Conservation (phyloP, 2,329 filamentous ascomycete species). For the Xylaria sp. region DNA sequence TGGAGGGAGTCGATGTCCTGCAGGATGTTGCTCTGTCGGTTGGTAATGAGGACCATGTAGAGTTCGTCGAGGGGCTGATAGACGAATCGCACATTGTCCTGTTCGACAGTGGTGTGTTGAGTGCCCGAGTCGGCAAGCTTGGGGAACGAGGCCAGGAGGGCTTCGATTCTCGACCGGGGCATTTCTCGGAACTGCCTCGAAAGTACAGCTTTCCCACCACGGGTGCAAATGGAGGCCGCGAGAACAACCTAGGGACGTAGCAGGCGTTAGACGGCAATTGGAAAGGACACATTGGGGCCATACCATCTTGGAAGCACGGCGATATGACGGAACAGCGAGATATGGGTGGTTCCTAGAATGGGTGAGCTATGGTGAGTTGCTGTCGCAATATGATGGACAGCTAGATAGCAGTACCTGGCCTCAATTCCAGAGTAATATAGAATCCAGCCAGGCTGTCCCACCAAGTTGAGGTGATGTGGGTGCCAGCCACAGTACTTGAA, state of each 20-base stretch:
- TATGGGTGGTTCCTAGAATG: slow-evolving; percentile 13
- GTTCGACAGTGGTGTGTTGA: slow-evolving; percentile 97
- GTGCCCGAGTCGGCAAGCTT: slow-evolving; percentile 96
- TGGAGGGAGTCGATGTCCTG: slow-evolving; percentile 99
- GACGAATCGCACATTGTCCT: slow-evolving; percentile 99
- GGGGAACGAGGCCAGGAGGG: slow-evolving; percentile 93
- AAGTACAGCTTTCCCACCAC: slow-evolving; percentile 97
- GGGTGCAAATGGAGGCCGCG: slow-evolving; percentile 97
- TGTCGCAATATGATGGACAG: slow-evolving; percentile 18
- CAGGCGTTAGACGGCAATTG: slow-evolving; percentile 30
- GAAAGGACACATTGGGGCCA: slow-evolving; percentile 24
- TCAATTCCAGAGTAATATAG: not conserved
- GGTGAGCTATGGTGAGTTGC: slow-evolving; percentile 13
- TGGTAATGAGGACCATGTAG: slow-evolving; percentile 99
- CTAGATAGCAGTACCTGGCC: not conserved
- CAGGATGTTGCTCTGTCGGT: slow-evolving; percentile 98
- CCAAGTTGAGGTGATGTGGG: slow-evolving; percentile 23
- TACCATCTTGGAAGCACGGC: slow-evolving; percentile 43
- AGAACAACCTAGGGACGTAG: slow-evolving; percentile 82
- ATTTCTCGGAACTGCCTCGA: slow-evolving; percentile 98
- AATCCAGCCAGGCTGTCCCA: slow-evolving; percentile 35
- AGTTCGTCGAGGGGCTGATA: slow-evolving; percentile 99
- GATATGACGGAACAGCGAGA: slow-evolving; percentile 1
- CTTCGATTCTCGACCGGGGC: slow-evolving; percentile 95
- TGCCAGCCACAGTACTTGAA: slow-evolving; percentile 16